Evolutionary conservation across 176 grass and related monocot species (phyloP), one percentile per base, ranked within the genome.

Genomic region (Eleusine coracana): DNA sequence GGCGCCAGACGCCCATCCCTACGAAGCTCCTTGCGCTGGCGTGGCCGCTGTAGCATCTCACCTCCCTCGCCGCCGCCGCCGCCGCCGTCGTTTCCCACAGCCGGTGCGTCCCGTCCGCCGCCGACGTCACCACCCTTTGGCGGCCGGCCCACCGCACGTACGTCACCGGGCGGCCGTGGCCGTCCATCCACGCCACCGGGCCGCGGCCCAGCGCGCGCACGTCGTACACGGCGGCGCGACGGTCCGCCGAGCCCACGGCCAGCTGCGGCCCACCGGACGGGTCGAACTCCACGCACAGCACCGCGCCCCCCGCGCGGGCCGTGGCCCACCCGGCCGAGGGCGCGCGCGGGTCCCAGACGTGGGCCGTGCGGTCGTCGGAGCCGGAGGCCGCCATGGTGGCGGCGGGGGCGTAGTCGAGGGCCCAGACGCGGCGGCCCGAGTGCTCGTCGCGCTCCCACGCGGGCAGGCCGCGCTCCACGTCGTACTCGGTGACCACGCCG

Each of bases 401-500:
- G 29, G 52, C 64, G 5, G 54, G 25, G 16, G 92, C 90, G 85
- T 98, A 98, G 89, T 95, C 92, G 2, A 98, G 81, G 62, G 88
- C 74, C 96, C 96, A 98, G 27, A 98, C 91, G 14, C 96, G 85
- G 0, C 96, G 87, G 6, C 96, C 96, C 4, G 75, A 77, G 70
- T 98, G 96, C 84, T 98, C 96, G 77, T 98, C 96, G 54, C 96
- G 93, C 85, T 98, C 96, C 67, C 80, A 88, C 65, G 81, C 5
- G 62, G 89, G 41, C 8, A 41, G 67, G 51, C 92, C 87, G 75
- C 87, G 74, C 83, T 92, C 90, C 73, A 85, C 87, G 74, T 95
- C 91, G 82, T 98, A 98, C 85, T 98, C 96, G 42, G 91, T 92
- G 25, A 98, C 96, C 10, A 98, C 96, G 15, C 96, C 96, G 81